phyloP scores from a whole-genome alignment of 352 stramenopile species.

The Phytopythium sindhum region DNA sequence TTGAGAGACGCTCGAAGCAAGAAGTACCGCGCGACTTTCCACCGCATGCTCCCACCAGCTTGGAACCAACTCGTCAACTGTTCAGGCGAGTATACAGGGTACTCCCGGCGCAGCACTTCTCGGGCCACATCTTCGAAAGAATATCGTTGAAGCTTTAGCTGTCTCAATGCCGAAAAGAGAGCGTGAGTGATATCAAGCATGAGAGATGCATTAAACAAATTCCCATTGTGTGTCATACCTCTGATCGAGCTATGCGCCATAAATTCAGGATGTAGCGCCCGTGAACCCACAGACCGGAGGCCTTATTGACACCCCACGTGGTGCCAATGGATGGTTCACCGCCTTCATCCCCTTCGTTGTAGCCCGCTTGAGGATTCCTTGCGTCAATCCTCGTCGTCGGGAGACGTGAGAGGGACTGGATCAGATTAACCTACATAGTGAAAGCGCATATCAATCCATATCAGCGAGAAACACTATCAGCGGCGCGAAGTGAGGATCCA shows the following conservation, averaged over 20 bases:
- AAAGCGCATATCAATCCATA: neutral
- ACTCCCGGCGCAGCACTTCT: slow-evolving; percentile 56
- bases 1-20: slow-evolving; percentile 47
- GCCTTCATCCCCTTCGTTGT: slow-evolving; percentile 20
- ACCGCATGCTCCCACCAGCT: slow-evolving; percentile 29
- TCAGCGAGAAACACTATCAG: slow-evolving; percentile 9
- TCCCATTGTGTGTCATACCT: slow-evolving; percentile 30
- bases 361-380: slow-evolving; percentile 33
- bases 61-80: slow-evolving; percentile 63
- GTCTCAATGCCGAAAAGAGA: neutral
- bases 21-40: slow-evolving; percentile 57
- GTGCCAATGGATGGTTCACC: slow-evolving; percentile 63
- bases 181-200: neutral
- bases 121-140: slow-evolving; percentile 75
- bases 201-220: neutral
- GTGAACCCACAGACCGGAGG: slow-evolving; percentile 86
- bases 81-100: slow-evolving; percentile 57
- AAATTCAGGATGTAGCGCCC: slow-evolving; percentile 90
- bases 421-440: slow-evolving; percentile 56
- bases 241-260: slow-evolving; percentile 86
- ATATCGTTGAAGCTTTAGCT: slow-evolving; percentile 85
- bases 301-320: slow-evolving; percentile 74
- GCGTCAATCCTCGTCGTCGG: slow-evolving; percentile 48
- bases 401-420: slow-evolving; percentile 63
- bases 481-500: slow-evolving; percentile 10